These are phyloP conservation scores for Spongospora subterranea DNA, from an alignment of 208 protist genomes.

Conservation along the genomic window DNA sequence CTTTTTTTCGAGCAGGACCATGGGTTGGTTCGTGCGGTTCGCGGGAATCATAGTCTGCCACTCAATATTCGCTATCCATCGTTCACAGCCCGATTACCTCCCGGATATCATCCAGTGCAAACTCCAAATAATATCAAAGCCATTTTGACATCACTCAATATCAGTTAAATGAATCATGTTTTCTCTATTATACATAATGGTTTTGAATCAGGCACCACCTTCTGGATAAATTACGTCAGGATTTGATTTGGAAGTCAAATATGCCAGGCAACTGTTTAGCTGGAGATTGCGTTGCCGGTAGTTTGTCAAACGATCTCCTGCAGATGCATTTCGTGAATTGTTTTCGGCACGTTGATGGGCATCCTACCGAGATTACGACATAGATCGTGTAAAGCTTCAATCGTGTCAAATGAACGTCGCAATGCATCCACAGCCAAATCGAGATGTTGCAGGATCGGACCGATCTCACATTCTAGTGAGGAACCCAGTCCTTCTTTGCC, in stretches of 20 bases:
- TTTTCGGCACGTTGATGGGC: too few species aligned
- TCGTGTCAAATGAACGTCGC: too few species aligned
- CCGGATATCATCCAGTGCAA: not conserved
- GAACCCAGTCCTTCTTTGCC: too few species aligned
- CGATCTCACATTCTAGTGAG: too few species aligned
- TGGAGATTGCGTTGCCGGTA: not conserved
- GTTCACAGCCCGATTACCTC: not conserved
- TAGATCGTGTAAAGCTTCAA: too few species aligned
- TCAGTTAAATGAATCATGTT: not conserved
- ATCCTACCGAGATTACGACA: too few species aligned
- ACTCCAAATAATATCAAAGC: not conserved
- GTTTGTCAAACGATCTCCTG: too few species aligned
- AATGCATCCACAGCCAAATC: too few species aligned
- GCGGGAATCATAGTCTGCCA: conserved; percentile 14
- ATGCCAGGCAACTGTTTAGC: not conserved
- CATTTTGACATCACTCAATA: conserved; percentile 45
- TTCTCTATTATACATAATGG: not conserved
- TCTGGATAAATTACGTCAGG: not conserved
- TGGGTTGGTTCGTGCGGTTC: conserved; percentile 24
- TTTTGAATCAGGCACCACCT: not conserved
- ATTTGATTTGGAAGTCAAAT: not conserved
- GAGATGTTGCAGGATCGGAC: too few species aligned
- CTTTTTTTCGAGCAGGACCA: not conserved
- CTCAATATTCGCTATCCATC: not conserved
- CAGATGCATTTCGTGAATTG: too few species aligned